phyloP scores from a whole-genome alignment of 2,329 filamentous ascomycete species.

The Zopfia rhizophila region DNA sequence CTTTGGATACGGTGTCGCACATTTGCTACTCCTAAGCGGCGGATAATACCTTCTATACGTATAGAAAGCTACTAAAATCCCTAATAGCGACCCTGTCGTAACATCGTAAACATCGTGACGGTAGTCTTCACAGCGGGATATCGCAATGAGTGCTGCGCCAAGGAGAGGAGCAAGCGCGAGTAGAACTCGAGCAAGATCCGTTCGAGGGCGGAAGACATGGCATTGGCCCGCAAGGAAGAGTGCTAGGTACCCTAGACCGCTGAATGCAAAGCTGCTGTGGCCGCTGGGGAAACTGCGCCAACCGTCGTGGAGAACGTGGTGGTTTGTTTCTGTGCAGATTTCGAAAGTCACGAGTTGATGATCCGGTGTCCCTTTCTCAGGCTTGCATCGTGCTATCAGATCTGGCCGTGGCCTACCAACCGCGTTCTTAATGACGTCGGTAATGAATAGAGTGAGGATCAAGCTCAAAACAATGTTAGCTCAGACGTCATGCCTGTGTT shows the following conservation, averaged over 20 bases:
- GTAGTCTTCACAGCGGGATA: constrained; percentile 71
- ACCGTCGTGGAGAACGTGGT: constrained; percentile 79
- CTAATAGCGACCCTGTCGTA: constrained; percentile 64
- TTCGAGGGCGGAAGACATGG: constrained; percentile 67
- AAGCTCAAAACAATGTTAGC: constrained; percentile 54
- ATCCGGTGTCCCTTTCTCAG: constrained; percentile 66
- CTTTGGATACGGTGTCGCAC: constrained; percentile 62
- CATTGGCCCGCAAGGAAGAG: constrained; percentile 75
- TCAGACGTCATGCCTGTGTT: not conserved
- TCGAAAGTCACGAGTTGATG: constrained; percentile 69
- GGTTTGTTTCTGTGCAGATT: constrained; percentile 77
- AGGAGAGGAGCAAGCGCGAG: constrained; percentile 66
- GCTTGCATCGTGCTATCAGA: constrained; percentile 86
- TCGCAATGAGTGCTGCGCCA: constrained; percentile 68
- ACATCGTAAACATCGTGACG: constrained; percentile 73
- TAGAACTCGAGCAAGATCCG: constrained; percentile 66
- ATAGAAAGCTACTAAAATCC: constrained; percentile 65
- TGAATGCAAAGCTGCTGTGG: constrained; percentile 82
- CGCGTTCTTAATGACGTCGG: constrained; percentile 87
- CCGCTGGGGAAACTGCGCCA: constrained; percentile 87
- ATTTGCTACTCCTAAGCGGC: constrained; percentile 59
- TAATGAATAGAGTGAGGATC: constrained; percentile 81
- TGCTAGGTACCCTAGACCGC: constrained; percentile 78
- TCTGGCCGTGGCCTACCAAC: constrained; percentile 87
- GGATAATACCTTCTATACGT: constrained; percentile 72